Conservation (phyloP, 495 filamentous ascomycete species). For the Pyronema omphalodes region DNA sequence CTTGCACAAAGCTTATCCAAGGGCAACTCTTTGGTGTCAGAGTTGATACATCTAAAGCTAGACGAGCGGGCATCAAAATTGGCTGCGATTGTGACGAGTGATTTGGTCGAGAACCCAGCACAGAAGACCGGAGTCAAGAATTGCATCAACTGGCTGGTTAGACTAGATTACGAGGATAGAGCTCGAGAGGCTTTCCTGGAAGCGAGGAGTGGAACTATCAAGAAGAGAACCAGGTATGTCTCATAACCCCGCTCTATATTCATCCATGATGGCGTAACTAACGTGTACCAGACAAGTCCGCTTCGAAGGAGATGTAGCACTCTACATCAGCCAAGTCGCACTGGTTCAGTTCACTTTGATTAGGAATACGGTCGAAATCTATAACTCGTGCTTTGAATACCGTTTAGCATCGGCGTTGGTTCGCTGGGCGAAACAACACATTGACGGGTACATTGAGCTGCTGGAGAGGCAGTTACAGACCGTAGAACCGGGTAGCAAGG, state of each 20-base stretch:
- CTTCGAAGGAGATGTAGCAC: conserved; percentile 77
- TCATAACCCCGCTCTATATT: not conserved
- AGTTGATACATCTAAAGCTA: conserved; percentile 73
- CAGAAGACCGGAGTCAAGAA: conserved; percentile 44
- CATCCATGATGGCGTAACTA: not conserved
- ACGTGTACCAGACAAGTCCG: conserved; percentile 51
- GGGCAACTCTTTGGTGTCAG: conserved; percentile 66
- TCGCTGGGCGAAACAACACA: conserved; percentile 84
- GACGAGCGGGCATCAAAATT: conserved; percentile 70
- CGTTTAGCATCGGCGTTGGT: conserved; percentile 80
- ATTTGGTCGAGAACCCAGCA: conserved; percentile 53
- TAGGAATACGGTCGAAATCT: conserved; percentile 72
- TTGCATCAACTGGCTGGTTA: conserved; percentile 63
- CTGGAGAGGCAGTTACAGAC: conserved; percentile 65
- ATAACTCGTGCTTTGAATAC: conserved; percentile 73
- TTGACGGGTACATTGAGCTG: conserved; percentile 73
- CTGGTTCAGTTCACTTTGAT: conserved; percentile 92
- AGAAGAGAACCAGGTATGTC: conserved; percentile 60
- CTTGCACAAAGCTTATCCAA: conserved; percentile 55
- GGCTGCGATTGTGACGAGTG: conserved; percentile 50
- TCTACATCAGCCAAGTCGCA: conserved; percentile 90
- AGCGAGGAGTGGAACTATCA: conserved; percentile 54
- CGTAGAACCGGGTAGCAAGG: conserved; percentile 47
- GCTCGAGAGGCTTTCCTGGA: conserved; percentile 74
- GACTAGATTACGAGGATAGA: conserved; percentile 75